Evolutionary conservation across 371 early-diverging fungal species (phyloP).

Genomic region (Basidiobolus meristosporus): DNA sequence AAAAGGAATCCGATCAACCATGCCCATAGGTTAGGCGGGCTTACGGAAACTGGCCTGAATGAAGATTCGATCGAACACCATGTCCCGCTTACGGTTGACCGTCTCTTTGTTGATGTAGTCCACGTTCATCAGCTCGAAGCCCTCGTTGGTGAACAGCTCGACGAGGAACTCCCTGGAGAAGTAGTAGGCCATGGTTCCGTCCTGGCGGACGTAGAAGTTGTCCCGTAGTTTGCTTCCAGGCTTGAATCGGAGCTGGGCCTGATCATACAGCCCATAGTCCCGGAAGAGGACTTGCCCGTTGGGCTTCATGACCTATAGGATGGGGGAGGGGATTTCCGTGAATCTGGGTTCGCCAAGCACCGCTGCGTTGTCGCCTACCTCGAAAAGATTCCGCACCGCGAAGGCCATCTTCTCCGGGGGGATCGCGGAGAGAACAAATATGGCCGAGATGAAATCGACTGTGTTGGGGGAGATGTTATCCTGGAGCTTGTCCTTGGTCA

Average conservation of each 20-base stretch:
- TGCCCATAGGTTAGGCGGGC: too few relatives aligned
- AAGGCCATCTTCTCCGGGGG: constrained; percentile 57
- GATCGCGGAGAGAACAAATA: constrained; percentile 73
- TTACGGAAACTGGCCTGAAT: too few relatives aligned
- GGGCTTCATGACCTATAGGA: constrained; percentile 31
- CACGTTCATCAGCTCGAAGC: too few relatives aligned
- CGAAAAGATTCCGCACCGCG: constrained; percentile 41
- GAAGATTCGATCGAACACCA: too few relatives aligned
- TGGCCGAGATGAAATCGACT: constrained; percentile 55
- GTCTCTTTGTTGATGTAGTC: too few relatives aligned
- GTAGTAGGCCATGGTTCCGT: constrained; percentile 49
- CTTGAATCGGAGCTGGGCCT: constrained; percentile 74
- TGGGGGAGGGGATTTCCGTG: background rate
- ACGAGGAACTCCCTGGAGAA: constrained; percentile 4
- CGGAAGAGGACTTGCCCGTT: constrained; percentile 67
- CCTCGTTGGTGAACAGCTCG: too few relatives aligned
- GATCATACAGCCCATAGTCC: constrained; percentile 78
- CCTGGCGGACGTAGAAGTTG: constrained; percentile 77
- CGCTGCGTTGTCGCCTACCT: constrained; percentile 12
- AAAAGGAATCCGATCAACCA: too few relatives aligned
- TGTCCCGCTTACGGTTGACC: too few relatives aligned
- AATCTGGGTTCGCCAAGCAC: constrained; percentile 7
- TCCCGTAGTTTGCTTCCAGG: constrained; percentile 54
- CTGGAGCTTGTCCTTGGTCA: constrained; percentile 41
- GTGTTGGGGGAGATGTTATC: constrained; percentile 36